A percentile compares a stretch with the other conserved stretches of the same genome.
phyloP scores from a whole-genome alignment of 495 filamentous ascomycete genomes.

The Schizothecium vesticola region DNA sequence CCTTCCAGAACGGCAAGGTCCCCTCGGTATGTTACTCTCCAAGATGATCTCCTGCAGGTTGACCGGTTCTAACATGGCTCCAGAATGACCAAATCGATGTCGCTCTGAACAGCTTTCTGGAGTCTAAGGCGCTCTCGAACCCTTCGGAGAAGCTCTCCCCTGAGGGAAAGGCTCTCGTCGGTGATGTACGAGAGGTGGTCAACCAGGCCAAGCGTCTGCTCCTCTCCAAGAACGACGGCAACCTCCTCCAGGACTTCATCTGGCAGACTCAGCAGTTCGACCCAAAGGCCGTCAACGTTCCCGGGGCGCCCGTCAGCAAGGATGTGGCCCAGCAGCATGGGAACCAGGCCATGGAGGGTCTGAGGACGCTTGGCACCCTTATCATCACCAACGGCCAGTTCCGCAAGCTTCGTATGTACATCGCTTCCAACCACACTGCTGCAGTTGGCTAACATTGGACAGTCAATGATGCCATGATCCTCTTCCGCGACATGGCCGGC shows the following conservation, averaged over 20 bases:
- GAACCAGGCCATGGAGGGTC: slow-evolving; percentile 72
- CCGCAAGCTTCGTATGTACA: slow-evolving; percentile 75
- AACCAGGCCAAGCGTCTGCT: slow-evolving; percentile 82
- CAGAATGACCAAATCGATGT: slow-evolving; percentile 93
- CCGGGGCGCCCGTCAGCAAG: slow-evolving; percentile 64
- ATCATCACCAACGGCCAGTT: slow-evolving; percentile 96
- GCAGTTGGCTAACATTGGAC: slow-evolving; percentile 46
- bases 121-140: slow-evolving; percentile 56
- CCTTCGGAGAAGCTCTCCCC: slow-evolving; percentile 75
- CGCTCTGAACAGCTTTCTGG: slow-evolving; percentile 78
- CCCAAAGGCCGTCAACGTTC: slow-evolving; percentile 52
- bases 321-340: slow-evolving; percentile 74
- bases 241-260: slow-evolving; percentile 93
- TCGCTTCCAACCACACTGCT: not conserved
- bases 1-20: slow-evolving; percentile 83
- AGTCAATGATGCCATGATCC: slow-evolving; percentile 82
- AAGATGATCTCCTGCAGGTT: not conserved
- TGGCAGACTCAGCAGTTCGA: slow-evolving; percentile 79
- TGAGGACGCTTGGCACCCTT: slow-evolving; percentile 81
- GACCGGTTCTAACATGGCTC: not conserved
- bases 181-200: slow-evolving; percentile 75
- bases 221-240: slow-evolving; percentile 92
- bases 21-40: slow-evolving; percentile 59
- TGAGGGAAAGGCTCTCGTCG: slow-evolving; percentile 72
- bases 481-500: slow-evolving; percentile 83